These are phyloP conservation scores for Mycena vulgaris DNA, from an alignment of 768 basidiomycete genomes.

Conservation along the genomic window DNA sequence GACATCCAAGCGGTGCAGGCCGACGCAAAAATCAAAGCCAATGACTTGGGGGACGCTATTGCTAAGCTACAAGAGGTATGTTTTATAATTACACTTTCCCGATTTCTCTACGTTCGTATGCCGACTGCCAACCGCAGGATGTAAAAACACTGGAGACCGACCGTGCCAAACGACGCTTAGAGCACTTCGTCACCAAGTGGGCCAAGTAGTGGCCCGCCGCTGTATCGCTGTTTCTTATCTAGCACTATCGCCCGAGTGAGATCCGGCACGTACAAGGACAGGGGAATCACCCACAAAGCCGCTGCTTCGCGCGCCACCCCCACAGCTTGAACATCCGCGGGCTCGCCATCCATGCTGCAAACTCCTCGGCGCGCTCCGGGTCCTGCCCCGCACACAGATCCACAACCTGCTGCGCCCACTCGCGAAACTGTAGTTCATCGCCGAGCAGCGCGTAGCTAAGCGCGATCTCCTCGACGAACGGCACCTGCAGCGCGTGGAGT, in stretches of 20 bases:
- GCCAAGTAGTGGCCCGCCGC: neutral
- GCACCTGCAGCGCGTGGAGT: slow-evolving; percentile 56
- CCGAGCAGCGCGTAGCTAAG: slow-evolving; percentile 59
- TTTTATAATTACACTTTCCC: neutral
- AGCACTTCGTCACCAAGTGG: slow-evolving; percentile 34
- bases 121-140: slow-evolving; percentile 13
- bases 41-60: slow-evolving; percentile 35
- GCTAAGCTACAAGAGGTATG: slow-evolving; percentile 43
- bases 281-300: slow-evolving; percentile 48
- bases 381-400: slow-evolving; percentile 46
- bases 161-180: slow-evolving; percentile 20
- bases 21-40: slow-evolving; percentile 40
- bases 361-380: slow-evolving; percentile 44
- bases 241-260: slow-evolving; percentile 12
- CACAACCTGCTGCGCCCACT: slow-evolving; percentile 54
- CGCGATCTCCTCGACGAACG: slow-evolving; percentile 61
- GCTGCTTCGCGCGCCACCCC: slow-evolving; percentile 60
- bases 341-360: slow-evolving; percentile 50
- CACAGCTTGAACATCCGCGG: slow-evolving; percentile 53
- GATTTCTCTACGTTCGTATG: neutral
- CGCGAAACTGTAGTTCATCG: slow-evolving; percentile 50
- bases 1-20: slow-evolving; percentile 32
- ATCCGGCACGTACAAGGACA: neutral
- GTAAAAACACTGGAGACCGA: slow-evolving; percentile 23
- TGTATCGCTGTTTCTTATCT: slow-evolving; percentile 4